phyloP scores from a whole-genome alignment of 139 green algal species.

The Dunaliella primolecta region DNA sequence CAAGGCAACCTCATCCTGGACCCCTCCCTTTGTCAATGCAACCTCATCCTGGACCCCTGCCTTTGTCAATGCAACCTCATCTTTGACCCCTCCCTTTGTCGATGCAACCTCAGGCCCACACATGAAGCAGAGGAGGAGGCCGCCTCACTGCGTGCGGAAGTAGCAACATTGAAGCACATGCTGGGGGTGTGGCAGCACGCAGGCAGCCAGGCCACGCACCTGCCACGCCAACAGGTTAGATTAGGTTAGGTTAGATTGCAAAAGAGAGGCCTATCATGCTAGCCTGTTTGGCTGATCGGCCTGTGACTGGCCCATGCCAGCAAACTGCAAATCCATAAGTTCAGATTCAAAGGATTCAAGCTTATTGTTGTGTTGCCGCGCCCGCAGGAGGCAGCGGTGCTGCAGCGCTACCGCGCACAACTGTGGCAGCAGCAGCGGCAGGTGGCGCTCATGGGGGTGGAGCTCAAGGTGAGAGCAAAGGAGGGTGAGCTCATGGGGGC shows the following conservation, averaged over 20 bases:
- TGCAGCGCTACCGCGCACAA: slow-evolving; percentile 32
- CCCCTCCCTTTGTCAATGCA: too few species aligned
- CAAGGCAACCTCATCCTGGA: too few species aligned
- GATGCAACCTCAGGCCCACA: background rate
- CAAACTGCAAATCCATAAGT: too few species aligned
- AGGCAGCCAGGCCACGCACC: background rate
- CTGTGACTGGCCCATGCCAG: too few species aligned
- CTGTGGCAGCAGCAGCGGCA: slow-evolving; percentile 30
- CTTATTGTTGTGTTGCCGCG: background rate
- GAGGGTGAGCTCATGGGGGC: slow-evolving; percentile 16
- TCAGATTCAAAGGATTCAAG: too few species aligned
- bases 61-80: too few species aligned
- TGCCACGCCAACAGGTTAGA: too few species aligned
- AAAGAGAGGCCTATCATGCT: too few species aligned
- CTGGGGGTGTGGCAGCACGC: background rate
- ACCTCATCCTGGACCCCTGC: too few species aligned
- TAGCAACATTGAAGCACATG: background rate
- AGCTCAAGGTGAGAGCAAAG: slow-evolving; percentile 21
- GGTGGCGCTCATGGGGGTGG: slow-evolving; percentile 16
- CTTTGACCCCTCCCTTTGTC: too few species aligned
- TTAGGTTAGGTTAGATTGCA: too few species aligned
- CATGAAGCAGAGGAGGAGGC: background rate
- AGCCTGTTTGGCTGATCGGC: too few species aligned
- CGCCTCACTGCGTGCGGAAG: background rate
- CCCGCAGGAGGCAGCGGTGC: background rate